Evolutionary conservation across 2,329 filamentous ascomycete species (phyloP).

Genomic region (Stagonosporopsis tanaceti): DNA sequence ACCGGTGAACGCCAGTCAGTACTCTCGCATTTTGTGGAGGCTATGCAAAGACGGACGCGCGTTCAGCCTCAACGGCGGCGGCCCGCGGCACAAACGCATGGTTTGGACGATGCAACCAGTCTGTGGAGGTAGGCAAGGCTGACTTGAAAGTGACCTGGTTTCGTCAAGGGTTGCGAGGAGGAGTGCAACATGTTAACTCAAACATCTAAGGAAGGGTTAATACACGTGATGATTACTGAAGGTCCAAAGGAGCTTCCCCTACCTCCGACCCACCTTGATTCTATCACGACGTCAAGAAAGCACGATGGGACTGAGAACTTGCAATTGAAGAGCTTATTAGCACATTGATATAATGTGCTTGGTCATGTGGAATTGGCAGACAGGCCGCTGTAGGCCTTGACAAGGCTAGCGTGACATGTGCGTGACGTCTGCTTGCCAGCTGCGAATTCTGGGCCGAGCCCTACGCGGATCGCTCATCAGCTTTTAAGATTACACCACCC

Average conservation of each 20-base stretch:
- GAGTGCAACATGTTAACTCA: background rate
- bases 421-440: slow-evolving; percentile 15
- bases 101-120: background rate
- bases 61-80: background rate
- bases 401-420: slow-evolving; percentile 12
- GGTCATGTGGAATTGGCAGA: background rate
- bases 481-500: slow-evolving; percentile 19
- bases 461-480: slow-evolving; percentile 9
- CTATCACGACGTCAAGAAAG: background rate
- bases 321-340: background rate
- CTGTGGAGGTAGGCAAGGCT: background rate
- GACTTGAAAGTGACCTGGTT: background rate
- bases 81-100: background rate
- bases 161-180: background rate
- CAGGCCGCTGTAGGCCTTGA: background rate
- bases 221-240: background rate
- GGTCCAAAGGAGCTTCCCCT: no score
- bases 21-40: background rate
- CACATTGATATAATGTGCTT: background rate
- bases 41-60: background rate
- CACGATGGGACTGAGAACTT: background rate
- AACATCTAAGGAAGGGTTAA: background rate
- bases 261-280: background rate
- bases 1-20: background rate
- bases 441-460: slow-evolving; percentile 8